These are phyloP conservation scores for Echinosophora koreensis DNA, from an alignment of 306 rosid species.

Conservation along the genomic window DNA sequence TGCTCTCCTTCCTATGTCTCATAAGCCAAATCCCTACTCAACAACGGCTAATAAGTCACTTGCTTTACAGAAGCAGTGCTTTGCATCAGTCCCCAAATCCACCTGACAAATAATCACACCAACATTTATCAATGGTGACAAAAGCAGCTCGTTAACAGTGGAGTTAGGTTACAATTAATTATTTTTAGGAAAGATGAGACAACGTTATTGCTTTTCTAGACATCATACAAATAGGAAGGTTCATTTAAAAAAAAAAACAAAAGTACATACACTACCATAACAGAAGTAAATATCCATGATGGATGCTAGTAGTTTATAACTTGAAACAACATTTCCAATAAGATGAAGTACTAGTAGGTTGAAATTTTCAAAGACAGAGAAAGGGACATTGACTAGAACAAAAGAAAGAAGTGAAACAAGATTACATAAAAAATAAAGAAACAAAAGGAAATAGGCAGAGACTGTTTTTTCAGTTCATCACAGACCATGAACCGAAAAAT, in stretches of 20 bases:
- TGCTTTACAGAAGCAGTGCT: constrained; percentile 87
- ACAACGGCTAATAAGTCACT: constrained; percentile 86
- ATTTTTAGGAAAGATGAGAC: neutral
- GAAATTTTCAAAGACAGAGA: neutral
- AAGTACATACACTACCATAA: neutral
- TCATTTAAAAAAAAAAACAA: neutral
- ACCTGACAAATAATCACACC: constrained; percentile 64
- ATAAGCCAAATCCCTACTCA: constrained; percentile 55
- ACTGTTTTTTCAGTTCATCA: neutral
- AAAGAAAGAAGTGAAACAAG: neutral
- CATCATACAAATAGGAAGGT: neutral
- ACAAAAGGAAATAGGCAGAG: neutral
- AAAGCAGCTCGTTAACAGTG: neutral
- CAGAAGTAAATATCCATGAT: neutral
- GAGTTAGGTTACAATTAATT: neutral
- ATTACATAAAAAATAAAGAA: neutral
- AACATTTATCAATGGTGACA: neutral
- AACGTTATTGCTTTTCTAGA: neutral
- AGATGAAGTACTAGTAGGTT: neutral
- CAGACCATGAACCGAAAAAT: neutral
- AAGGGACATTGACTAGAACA: neutral
- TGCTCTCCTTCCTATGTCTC: neutral
- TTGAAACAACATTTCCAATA: neutral
- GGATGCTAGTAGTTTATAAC: neutral
- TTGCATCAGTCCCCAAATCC: constrained; percentile 83